Percentiles rank a stretch among this genome's conserved stretches.
Conservation (phyloP, 345 rosid genomes). For the Pistacia integerrima region DNA sequence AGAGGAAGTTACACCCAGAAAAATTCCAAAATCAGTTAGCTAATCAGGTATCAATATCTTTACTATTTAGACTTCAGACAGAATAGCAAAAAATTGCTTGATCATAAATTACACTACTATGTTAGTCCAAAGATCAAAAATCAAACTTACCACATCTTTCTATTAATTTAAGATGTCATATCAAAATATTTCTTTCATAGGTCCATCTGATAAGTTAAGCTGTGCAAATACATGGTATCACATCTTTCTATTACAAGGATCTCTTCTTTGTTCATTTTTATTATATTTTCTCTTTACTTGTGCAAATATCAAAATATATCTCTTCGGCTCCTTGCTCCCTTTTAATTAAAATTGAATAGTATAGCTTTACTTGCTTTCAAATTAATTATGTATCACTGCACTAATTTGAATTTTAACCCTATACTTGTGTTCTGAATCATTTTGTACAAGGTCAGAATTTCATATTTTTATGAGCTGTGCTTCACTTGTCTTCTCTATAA, state of each 20-base stretch:
- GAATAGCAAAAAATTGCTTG: not conserved
- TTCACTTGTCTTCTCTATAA: conserved; percentile 1
- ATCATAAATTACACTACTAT: not conserved
- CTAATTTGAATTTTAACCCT: not conserved
- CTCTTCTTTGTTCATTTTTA: not conserved
- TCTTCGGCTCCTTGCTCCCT: not conserved
- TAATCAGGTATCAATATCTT: conserved; percentile 50
- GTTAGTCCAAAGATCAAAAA: not conserved
- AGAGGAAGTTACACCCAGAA: conserved; percentile 65
- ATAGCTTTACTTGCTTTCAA: not conserved
- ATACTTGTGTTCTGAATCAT: not conserved
- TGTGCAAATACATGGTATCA: not conserved
- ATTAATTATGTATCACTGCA: not conserved
- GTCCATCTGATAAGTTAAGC: too few species aligned
- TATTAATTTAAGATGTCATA: too few species aligned
- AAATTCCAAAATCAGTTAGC: conserved; percentile 65
- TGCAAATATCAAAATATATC: too few species aligned
- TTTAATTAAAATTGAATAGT: not conserved
- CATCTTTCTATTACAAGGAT: not conserved
- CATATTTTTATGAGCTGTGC: conserved; percentile 3
- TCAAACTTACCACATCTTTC: not conserved
- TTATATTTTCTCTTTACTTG: not conserved
- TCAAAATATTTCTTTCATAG: too few species aligned
- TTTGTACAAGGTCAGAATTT: not conserved
- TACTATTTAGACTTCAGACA: not conserved